These are phyloP conservation scores for Glonium stellatum DNA, from an alignment of 495 filamentous ascomycete genomes.

Conservation along the genomic window DNA sequence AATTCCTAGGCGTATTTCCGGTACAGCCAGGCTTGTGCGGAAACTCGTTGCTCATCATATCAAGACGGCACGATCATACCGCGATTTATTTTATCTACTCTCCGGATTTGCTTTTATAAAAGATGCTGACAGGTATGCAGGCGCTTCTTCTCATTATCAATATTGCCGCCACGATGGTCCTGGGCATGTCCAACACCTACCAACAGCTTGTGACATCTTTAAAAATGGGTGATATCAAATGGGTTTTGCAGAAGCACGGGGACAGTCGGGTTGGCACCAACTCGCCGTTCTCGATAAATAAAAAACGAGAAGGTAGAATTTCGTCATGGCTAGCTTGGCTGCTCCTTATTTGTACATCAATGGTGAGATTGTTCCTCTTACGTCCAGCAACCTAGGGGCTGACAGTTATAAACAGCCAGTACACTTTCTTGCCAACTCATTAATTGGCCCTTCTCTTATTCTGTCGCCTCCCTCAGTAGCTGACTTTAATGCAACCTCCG, in stretches of 20 bases:
- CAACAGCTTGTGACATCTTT: conserved; percentile 25
- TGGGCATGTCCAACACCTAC: conserved; percentile 26
- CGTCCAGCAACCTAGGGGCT: neutral
- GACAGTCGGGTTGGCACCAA: conserved; percentile 24
- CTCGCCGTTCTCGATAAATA: conserved; percentile 21
- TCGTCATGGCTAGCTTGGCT: conserved; percentile 19
- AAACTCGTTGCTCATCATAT: conserved; percentile 10
- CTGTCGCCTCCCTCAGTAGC: conserved; percentile 3
- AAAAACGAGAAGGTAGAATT: conserved; percentile 16
- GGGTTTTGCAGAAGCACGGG: conserved; percentile 18
- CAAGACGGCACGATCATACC: neutral
- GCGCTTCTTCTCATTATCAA: neutral
- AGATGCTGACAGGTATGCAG: neutral
- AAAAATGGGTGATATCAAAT: conserved; percentile 17
- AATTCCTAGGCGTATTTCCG: too few relatives aligned
- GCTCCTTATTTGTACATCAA: conserved; percentile 14
- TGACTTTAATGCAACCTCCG: conserved; percentile 10
- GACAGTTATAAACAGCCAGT: neutral
- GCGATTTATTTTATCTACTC: neutral
- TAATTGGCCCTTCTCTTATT: conserved; percentile 21
- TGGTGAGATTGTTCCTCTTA: conserved; percentile 12
- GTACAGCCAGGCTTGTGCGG: too few relatives aligned
- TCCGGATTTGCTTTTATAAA: neutral
- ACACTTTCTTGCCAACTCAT: conserved; percentile 9
- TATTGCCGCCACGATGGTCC: conserved; percentile 21